phyloP scores from a whole-genome alignment of 768 basidiomycete species.

The Cubamyces sp. region DNA sequence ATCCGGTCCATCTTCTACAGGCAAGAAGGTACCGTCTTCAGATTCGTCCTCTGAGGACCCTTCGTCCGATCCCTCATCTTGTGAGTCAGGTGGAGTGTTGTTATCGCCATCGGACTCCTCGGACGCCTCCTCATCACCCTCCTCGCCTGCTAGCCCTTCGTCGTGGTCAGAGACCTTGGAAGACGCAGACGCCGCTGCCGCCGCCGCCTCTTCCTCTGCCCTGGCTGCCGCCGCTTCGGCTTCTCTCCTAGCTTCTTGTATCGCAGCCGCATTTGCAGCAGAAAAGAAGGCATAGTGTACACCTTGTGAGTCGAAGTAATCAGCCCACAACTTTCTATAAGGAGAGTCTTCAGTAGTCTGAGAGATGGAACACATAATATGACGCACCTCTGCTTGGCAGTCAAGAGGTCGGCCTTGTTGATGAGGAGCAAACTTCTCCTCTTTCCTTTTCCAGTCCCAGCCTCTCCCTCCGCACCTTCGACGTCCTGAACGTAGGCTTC shows the following conservation, averaged over 20 bases:
- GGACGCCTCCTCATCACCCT: conserved; percentile 32
- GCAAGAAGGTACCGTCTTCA: conserved; percentile 47
- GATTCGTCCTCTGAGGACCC: conserved; percentile 34
- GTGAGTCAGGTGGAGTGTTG: conserved; percentile 18
- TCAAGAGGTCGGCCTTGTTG: conserved; percentile 95
- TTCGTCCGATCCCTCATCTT: conserved; percentile 39
- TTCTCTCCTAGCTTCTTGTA: conserved; percentile 75
- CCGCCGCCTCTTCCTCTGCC: conserved; percentile 32
- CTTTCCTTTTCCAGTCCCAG: conserved; percentile 72
- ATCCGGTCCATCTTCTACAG: conserved; percentile 58
- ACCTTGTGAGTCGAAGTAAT: conserved; percentile 79
- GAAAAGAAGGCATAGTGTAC: conserved; percentile 92
- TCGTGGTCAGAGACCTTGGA: conserved; percentile 30
- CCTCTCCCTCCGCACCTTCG: conserved; percentile 80
- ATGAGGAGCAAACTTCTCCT: conserved; percentile 82
- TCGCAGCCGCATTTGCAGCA: conserved; percentile 81
- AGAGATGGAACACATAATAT: background rate
- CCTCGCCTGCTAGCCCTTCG: conserved; percentile 32
- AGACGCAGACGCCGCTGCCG: conserved; percentile 30
- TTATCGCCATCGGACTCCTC: conserved; percentile 34
- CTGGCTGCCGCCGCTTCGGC: conserved; percentile 38
- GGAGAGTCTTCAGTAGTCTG: background rate
- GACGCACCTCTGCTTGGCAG: conserved; percentile 77
- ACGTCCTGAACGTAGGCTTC: conserved; percentile 85
- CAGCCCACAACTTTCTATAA: conserved; percentile 82